Evolutionary conservation across 257 asterid species (phyloP).

Genomic region (Fraxinus pennsylvanica): DNA sequence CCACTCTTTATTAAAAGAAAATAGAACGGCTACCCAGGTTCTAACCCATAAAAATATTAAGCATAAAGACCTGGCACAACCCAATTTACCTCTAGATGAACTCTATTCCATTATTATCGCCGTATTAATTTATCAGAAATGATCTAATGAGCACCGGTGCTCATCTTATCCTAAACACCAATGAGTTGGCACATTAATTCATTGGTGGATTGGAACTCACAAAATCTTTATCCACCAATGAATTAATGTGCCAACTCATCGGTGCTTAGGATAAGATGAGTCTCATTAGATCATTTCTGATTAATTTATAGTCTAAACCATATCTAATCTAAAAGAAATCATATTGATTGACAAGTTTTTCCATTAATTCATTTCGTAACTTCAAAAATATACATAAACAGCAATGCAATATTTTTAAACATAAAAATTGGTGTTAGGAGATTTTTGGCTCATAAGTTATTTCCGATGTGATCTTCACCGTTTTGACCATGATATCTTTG

Average conservation of each 20-base stretch:
- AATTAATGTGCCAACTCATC: no score
- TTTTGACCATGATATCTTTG: slow-evolving; percentile 75
- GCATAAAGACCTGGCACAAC: no score
- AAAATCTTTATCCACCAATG: no score
- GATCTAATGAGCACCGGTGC: no score
- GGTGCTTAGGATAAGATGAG: no score
- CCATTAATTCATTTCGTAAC: not conserved
- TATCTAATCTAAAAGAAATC: not conserved
- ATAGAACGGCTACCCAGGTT: not conserved
- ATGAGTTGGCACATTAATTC: no score
- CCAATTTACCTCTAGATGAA: not conserved
- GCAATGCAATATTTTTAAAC: not conserved
- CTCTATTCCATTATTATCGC: no score
- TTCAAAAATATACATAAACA: not conserved
- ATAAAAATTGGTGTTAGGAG: slow-evolving; percentile 12
- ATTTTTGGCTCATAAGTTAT: slow-evolving; percentile 26
- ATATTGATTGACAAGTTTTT: not conserved
- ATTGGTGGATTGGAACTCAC: no score
- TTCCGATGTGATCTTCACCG: slow-evolving; percentile 56
- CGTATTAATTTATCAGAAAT: not conserved
- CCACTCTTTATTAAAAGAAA: no score
- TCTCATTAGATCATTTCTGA: no score
- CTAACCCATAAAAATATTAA: no score
- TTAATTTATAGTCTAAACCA: not conserved
- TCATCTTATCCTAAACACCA: no score